Conservation (phyloP, 2,329 filamentous ascomycete genomes). For the Arthrobotrys conoides region DNA sequence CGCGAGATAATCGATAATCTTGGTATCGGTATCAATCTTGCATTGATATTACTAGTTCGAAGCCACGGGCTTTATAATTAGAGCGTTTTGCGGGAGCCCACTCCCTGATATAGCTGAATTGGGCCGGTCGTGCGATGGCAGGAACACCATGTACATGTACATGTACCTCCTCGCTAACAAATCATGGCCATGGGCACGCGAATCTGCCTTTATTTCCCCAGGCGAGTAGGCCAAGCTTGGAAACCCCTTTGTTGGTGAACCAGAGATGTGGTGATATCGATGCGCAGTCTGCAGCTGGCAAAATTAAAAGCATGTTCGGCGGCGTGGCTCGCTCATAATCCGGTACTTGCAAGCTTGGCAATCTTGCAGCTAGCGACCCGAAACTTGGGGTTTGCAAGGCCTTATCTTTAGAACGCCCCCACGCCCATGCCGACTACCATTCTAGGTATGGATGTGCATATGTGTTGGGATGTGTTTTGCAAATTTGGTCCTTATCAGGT, state of each 20-base stretch:
- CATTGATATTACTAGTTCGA: not conserved
- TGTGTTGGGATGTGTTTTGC: constrained; percentile 30
- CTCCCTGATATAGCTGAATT: not conserved
- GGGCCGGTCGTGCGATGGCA: constrained; percentile 5
- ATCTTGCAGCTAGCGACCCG: constrained; percentile 40
- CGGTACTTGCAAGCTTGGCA: constrained; percentile 47
- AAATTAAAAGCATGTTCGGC: constrained; percentile 18
- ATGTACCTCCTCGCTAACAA: constrained; percentile 25
- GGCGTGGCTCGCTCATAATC: constrained; percentile 35
- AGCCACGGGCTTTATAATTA: not conserved
- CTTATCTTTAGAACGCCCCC: constrained; percentile 51
- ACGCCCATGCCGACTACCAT: constrained; percentile 34
- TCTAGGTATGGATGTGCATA: constrained; percentile 50
- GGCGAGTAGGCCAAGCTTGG: constrained; percentile 5
- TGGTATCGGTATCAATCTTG: not conserved
- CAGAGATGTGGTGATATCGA: constrained; percentile 27
- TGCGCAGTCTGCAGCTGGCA: not conserved
- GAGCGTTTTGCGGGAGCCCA: not conserved
- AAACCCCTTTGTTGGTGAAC: constrained; percentile 7
- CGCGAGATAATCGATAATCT: too few relatives aligned
- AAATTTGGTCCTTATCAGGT: constrained; percentile 38
- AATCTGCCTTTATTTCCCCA: constrained; percentile 19
- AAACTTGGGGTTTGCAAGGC: constrained; percentile 34
- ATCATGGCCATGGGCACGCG: constrained; percentile 19
- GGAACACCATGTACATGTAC: constrained; percentile 6